Base-by-base conservation (phyloP, 345 rosid species). In the Lumnitzera littorea region DNA sequence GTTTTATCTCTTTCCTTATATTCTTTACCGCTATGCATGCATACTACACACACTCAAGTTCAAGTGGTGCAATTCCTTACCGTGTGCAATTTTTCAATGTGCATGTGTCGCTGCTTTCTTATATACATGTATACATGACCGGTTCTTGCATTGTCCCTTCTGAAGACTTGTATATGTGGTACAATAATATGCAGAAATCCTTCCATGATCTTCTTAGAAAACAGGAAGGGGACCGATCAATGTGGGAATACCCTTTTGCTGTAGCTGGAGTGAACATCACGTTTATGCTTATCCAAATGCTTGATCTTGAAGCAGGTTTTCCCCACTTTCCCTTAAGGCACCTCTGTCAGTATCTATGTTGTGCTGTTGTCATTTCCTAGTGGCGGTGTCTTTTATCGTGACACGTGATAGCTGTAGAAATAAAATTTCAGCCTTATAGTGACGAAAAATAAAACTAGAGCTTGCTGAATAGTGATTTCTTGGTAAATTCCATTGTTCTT, bases 181-280 rank as follows among this genome's bases (percentile, higher is more conserved):
- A 12, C 24, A 13, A 17, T 46, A 8, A 13, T 25, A 25, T 70
- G 70, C 95, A 95, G 99, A 85, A 77, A 62, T 84, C 97, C 58
- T 95, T 91, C 70, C 89, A 84, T 67, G 95, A 86, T 76, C 91
- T 95, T 62, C 83, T 95, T 73, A 80, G 83, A 77, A 95, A 95
- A 76, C 84, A 71, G 70, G 92, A 86, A 73, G 99, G 99, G 63
- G 92, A 84, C 58, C 75, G 99, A 27, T 91, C 99, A 13, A 80
- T 86, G 49, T 95, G 99, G 99, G 99, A 95, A 71, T 95, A 95
- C 84, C 99, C 99, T 27, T 95, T 95, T 77, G 96, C 99, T 72
- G 99, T 95, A 31, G 99, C 99, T 80, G 97, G 99, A 55, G 85
- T 95, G 68, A 95, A 95, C 71, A 75, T 95, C 61, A 88, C 99